Evolutionary conservation across 1,284 basidiomycete species (phyloP).

Genomic region (Malassezia globosa): DNA sequence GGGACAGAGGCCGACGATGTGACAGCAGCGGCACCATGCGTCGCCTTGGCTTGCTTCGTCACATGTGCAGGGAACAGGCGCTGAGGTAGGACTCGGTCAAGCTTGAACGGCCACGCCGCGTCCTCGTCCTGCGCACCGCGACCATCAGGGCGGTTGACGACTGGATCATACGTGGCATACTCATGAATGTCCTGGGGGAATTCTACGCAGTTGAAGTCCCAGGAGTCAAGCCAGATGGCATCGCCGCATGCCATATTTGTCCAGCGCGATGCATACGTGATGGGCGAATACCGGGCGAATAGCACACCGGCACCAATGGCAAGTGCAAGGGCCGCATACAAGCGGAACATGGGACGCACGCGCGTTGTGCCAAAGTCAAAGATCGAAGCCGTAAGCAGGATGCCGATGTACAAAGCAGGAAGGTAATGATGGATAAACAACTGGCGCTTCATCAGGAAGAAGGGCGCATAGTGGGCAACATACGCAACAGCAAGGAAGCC

Average conservation of each 20-base stretch:
- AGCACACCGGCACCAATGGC: constrained; percentile 65
- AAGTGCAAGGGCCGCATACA: constrained; percentile 67
- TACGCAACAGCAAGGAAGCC: constrained; percentile 87
- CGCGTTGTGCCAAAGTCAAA: constrained; percentile 77
- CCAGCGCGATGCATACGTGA: constrained; percentile 79
- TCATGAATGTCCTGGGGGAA: constrained; percentile 25
- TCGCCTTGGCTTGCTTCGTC: constrained; percentile 1
- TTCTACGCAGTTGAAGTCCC: constrained; percentile 82
- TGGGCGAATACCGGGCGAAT: constrained; percentile 67
- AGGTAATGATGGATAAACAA: constrained; percentile 95
- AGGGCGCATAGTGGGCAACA: constrained; percentile 87
- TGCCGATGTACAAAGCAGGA: constrained; percentile 85
- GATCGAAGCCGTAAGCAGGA: constrained; percentile 64
- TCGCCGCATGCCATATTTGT: constrained; percentile 65
- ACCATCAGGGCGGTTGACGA: constrained; percentile 11
- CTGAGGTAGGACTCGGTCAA: constrained; percentile 4
- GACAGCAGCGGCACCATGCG: not conserved
- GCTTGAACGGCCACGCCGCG: constrained; percentile 2
- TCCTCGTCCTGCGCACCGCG: not conserved
- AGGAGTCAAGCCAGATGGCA: constrained; percentile 75
- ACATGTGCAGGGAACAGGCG: constrained; percentile 1
- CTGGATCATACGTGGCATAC: constrained; percentile 27
- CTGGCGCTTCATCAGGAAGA: constrained; percentile 90
- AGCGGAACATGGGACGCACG: constrained; percentile 62
- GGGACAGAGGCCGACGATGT: not conserved